phyloP scores from a whole-genome alignment of 139 green algal genomes.

The Marvania coccoides region DNA sequence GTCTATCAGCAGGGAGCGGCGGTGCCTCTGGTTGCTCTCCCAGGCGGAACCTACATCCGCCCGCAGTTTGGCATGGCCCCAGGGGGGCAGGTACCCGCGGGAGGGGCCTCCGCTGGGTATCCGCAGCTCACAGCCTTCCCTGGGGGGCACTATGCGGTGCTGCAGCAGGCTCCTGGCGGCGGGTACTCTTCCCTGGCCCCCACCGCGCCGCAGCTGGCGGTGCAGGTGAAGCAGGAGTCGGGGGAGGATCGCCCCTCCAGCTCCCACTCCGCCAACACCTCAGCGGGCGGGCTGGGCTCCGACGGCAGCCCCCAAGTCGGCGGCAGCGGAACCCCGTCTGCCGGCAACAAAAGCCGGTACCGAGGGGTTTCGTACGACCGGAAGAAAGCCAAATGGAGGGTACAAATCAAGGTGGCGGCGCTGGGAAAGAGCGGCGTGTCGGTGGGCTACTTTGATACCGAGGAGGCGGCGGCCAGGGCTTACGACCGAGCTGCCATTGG shows the following conservation, averaged over 20 bases:
- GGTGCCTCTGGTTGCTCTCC: background rate
- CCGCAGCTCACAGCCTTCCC: background rate
- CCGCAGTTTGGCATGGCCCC: background rate
- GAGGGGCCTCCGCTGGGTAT: background rate
- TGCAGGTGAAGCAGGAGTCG: background rate
- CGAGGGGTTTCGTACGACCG: constrained; percentile 63
- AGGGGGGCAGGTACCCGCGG: background rate
- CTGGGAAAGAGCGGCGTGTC: constrained; percentile 59
- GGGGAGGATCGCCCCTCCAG: constrained; percentile 6
- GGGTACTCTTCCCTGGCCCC: background rate
- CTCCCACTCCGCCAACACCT: constrained; percentile 8
- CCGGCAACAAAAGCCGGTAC: constrained; percentile 45
- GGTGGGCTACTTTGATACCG: constrained; percentile 59
- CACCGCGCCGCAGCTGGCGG: background rate
- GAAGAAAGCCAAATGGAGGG: constrained; percentile 71
- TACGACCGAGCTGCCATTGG: constrained; percentile 66
- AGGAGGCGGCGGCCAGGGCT: constrained; percentile 42
- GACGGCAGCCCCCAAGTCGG: background rate
- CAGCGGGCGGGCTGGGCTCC: constrained; percentile 4
- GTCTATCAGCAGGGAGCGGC: background rate
- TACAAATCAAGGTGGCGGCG: constrained; percentile 68
- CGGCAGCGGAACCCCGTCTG: background rate
- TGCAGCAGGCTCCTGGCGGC: background rate
- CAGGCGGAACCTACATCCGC: background rate
- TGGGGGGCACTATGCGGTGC: background rate